A percentile compares a stretch with the other conserved stretches of the same genome.
Evolutionary conservation across 129 eudicot species (phyloP).

Genomic region (Escallonia rubra): DNA sequence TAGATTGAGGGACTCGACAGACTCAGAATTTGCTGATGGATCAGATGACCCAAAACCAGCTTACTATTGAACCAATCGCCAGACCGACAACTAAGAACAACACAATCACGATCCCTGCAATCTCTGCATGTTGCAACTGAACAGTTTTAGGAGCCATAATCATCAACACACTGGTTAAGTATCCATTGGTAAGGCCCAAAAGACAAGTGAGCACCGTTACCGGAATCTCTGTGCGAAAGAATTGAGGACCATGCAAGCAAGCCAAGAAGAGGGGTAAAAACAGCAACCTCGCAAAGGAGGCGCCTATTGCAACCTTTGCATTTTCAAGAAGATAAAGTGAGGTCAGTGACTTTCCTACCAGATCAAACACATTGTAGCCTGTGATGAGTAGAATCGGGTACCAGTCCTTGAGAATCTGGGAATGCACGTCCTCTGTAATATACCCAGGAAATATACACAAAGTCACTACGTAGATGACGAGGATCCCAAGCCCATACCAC

Average conservation of each 20-base stretch:
- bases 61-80: slow-evolving; percentile 73
- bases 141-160: slow-evolving; percentile 79
- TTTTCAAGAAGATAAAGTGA: slow-evolving; percentile 59
- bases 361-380: slow-evolving; percentile 74
- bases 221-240: slow-evolving; percentile 83
- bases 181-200: slow-evolving; percentile 91
- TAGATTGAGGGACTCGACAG: too few relatives aligned
- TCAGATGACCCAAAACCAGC: slow-evolving; percentile 96
- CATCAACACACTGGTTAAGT: slow-evolving; percentile 80
- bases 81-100: slow-evolving; percentile 76
- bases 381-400: slow-evolving; percentile 74
- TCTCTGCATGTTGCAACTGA: slow-evolving; percentile 76
- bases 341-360: slow-evolving; percentile 73
- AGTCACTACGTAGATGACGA: slow-evolving; percentile 70
- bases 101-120: slow-evolving; percentile 82
- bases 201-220: slow-evolving; percentile 80
- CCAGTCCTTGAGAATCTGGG: slow-evolving; percentile 71
- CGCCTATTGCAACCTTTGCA: slow-evolving; percentile 74
- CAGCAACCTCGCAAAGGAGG: slow-evolving; percentile 61
- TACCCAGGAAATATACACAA: slow-evolving; percentile 86
- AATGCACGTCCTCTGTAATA: slow-evolving; percentile 91
- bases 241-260: slow-evolving; percentile 82
- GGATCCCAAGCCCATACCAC: slow-evolving; percentile 68
- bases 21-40: background rate
- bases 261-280: slow-evolving; percentile 69